These are phyloP conservation scores for Penicillium ucsense DNA, from an alignment of 495 filamentous ascomycete genomes.

Conservation along the genomic window DNA sequence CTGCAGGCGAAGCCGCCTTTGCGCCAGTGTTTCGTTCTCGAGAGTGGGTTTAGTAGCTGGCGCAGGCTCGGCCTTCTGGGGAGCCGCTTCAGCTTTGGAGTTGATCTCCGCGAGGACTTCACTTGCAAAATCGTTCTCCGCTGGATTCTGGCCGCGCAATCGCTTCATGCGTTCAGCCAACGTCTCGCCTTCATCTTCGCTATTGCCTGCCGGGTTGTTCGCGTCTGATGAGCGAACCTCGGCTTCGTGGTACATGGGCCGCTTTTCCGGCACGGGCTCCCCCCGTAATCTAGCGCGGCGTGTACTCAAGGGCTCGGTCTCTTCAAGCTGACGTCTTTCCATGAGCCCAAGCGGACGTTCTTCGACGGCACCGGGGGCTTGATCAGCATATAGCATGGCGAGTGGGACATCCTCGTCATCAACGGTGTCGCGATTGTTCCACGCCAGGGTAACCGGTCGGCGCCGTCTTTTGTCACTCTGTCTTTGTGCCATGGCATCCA, in stretches of 20 bases:
- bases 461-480: conserved; percentile 64
- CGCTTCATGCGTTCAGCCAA: conserved; percentile 65
- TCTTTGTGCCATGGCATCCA: conserved; percentile 85
- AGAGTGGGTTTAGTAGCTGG: background rate
- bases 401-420: conserved; percentile 76
- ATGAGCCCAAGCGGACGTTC: conserved; percentile 74
- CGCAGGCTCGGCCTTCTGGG: conserved; percentile 8
- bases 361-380: conserved; percentile 44
- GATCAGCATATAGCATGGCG: conserved; percentile 63
- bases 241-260: conserved; percentile 29
- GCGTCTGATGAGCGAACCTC: conserved; percentile 1
- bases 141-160: conserved; percentile 48
- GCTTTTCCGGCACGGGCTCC: conserved; percentile 25
- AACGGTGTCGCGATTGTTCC: conserved; percentile 61
- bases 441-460: conserved; percentile 75
- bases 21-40: conserved; percentile 81
- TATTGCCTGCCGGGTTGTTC: conserved; percentile 14
- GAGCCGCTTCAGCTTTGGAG: conserved; percentile 27
- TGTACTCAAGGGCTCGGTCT: conserved; percentile 77
- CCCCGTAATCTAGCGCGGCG: conserved; percentile 72
- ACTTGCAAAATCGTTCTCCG: conserved; percentile 67
- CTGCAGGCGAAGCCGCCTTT: conserved; percentile 73
- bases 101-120: conserved; percentile 70
- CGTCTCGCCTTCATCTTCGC: conserved; percentile 67
- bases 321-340: conserved; percentile 75